A percentile compares a stretch with the other conserved stretches of the same genome.
Evolutionary conservation across 2,329 filamentous ascomycete species (phyloP).

Genomic region (Setomelanomma holmii): DNA sequence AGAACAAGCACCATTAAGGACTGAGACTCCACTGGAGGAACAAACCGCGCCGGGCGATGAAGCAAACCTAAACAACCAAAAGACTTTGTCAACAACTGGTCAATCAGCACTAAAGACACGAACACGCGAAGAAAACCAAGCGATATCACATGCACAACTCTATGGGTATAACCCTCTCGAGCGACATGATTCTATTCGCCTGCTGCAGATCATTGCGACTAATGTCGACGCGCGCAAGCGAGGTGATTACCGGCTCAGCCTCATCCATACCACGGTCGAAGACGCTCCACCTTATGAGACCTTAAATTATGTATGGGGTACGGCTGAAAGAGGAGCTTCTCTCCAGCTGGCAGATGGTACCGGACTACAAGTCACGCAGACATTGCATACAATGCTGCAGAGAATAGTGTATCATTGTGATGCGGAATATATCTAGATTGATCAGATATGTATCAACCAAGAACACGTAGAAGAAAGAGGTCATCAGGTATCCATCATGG

Average conservation of each 20-base stretch:
- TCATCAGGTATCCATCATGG: not conserved
- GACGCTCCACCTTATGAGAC: constrained; percentile 4
- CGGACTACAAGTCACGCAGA: not conserved
- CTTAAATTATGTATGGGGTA: constrained; percentile 9
- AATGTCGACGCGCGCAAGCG: not conserved
- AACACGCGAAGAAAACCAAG: too few species aligned
- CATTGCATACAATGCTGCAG: not conserved
- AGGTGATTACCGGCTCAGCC: not conserved
- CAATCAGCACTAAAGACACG: too few species aligned
- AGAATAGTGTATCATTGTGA: not conserved
- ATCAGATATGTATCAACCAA: not conserved
- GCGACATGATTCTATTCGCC: not conserved
- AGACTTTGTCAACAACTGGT: too few species aligned
- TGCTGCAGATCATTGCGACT: not conserved
- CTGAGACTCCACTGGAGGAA: too few species aligned
- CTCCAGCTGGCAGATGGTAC: not conserved
- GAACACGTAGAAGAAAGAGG: not conserved
- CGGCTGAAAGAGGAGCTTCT: not conserved
- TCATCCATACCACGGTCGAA: not conserved
- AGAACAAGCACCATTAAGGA: too few species aligned
- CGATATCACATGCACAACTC: too few species aligned
- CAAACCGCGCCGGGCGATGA: too few species aligned
- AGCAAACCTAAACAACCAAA: too few species aligned
- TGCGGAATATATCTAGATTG: not conserved
- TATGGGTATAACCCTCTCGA: not conserved